Evolutionary conservation across 306 rosid species (phyloP).

Genomic region (Oxytropis ochrocephala): DNA sequence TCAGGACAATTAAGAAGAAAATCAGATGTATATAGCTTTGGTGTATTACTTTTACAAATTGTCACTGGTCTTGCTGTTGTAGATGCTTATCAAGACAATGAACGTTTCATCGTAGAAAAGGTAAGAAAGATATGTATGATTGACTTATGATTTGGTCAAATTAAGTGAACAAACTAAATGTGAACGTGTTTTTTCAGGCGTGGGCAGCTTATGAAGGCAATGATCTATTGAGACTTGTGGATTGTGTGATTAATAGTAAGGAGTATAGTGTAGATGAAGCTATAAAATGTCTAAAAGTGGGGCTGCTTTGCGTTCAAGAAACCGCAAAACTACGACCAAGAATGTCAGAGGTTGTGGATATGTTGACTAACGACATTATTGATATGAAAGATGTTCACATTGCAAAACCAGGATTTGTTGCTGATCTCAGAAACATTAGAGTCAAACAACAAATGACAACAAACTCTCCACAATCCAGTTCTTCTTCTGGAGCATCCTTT

Average conservation of each 20-base stretch:
- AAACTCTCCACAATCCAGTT: conserved; percentile 25
- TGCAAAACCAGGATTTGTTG: conserved; percentile 64
- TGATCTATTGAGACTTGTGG: conserved; percentile 43
- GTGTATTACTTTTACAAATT: too few species aligned
- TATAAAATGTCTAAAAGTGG: conserved; percentile 57
- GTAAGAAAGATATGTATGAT: conserved; percentile 20
- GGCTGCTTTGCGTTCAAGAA: conserved; percentile 85
- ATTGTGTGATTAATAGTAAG: conserved; percentile 42
- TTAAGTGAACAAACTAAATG: neutral
- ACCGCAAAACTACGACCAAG: conserved; percentile 50
- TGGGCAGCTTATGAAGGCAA: conserved; percentile 56
- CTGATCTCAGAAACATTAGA: conserved; percentile 68
- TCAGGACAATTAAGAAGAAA: too few species aligned
- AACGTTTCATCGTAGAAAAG: conserved; percentile 81
- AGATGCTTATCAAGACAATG: conserved; percentile 48
- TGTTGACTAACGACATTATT: conserved; percentile 28
- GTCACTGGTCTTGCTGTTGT: conserved; percentile 46
- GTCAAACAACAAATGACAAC: conserved; percentile 11
- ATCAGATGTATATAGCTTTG: too few species aligned
- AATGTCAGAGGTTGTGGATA: conserved; percentile 49
- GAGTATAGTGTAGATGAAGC: conserved; percentile 44
- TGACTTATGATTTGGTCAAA: neutral
- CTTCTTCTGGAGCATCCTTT: conserved; percentile 25
- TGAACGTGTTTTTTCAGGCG: conserved; percentile 40
- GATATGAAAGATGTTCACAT: conserved; percentile 34